Conservation (phyloP, 345 rosid genomes). For the Eucalyptus regnans region DNA sequence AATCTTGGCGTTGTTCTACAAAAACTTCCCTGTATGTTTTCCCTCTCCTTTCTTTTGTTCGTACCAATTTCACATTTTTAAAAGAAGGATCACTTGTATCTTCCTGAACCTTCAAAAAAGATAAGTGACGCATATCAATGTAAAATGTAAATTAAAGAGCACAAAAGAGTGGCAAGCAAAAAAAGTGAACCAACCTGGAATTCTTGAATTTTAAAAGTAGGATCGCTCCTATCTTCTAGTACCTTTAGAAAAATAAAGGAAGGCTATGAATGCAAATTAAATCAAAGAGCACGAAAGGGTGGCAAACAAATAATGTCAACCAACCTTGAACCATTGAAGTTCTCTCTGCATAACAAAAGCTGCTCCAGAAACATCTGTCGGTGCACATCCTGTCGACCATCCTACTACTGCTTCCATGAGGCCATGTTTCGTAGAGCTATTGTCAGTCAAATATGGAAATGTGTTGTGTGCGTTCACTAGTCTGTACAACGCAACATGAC, state of each 20-base stretch:
- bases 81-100: too few species aligned
- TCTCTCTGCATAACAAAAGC: background rate
- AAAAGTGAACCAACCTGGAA: background rate
- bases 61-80: too few species aligned
- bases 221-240: background rate
- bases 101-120: too few species aligned
- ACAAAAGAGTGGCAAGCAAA: too few species aligned
- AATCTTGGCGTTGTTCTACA: too few species aligned
- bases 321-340: background rate
- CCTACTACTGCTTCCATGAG: background rate
- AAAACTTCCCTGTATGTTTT: too few species aligned
- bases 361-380: background rate
- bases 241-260: background rate
- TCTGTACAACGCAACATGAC: background rate
- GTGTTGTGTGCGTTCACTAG: background rate
- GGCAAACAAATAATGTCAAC: background rate
- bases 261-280: too few species aligned
- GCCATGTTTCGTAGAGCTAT: rapidly evolving
- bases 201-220: rapidly evolving
- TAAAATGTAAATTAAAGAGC: too few species aligned
- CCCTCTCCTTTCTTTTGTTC: too few species aligned
- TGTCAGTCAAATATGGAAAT: background rate
- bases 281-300: too few species aligned
- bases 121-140: too few species aligned
- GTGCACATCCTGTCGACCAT: background rate